phyloP scores from a whole-genome alignment of 2,329 filamentous ascomycete species.

The Didymella exigua region DNA sequence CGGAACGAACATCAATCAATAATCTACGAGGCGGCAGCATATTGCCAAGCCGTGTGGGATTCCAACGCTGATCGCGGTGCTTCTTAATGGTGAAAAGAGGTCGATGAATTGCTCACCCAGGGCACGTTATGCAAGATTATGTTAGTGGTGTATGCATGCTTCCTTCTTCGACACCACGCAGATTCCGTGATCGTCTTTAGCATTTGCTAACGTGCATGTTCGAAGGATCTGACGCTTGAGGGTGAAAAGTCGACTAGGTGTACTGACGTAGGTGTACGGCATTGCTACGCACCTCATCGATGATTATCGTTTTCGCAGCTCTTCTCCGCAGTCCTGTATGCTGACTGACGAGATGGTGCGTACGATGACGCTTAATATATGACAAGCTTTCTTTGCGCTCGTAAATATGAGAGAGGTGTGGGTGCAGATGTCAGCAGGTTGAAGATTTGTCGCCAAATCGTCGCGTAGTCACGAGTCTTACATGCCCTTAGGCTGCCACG shows the following conservation, averaged over 20 bases:
- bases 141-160: not conserved
- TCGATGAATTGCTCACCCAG: slow-evolving; percentile 1
- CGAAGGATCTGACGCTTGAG: slow-evolving; percentile 4
- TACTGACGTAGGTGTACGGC: slow-evolving; percentile 12
- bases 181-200: slow-evolving; percentile 4
- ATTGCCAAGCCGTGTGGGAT: slow-evolving; percentile 13
- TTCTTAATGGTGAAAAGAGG: not conserved
- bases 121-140: slow-evolving; percentile 11
- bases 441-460: slow-evolving; percentile 8
- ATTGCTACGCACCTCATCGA: slow-evolving; percentile 1
- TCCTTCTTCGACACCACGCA: not conserved
- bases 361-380: not conserved
- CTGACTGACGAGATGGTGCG: not conserved
- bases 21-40: slow-evolving; percentile 3
- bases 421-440: not conserved
- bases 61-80: not conserved
- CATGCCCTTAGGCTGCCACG: not conserved
- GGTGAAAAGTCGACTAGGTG: not conserved
- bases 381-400: slow-evolving; percentile 3
- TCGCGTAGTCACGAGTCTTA: slow-evolving; percentile 3
- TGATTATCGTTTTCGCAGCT: not conserved
- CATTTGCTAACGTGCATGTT: slow-evolving; percentile 3
- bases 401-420: not conserved
- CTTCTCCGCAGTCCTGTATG: slow-evolving; percentile 4
- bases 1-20: slow-evolving; percentile 10